Evolutionary conservation across 2,329 filamentous ascomycete genomes (phyloP).

Genomic region (Ophiostoma sp.): DNA sequence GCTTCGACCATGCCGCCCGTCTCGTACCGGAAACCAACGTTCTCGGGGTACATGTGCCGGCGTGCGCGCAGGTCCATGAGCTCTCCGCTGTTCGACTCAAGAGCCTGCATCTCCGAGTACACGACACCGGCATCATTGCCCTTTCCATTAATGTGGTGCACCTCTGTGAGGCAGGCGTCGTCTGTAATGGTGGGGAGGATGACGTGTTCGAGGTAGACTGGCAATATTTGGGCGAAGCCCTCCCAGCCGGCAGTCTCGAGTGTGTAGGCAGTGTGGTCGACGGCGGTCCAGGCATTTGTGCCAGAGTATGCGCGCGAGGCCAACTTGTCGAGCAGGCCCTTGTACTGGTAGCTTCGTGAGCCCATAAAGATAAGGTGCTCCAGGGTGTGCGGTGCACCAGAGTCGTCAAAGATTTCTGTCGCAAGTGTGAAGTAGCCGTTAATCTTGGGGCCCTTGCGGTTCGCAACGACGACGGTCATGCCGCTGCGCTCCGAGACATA

Average conservation of each 20-base stretch:
- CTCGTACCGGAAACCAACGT: conserved; percentile 90
- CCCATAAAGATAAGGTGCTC: conserved; percentile 84
- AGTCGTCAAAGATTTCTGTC: conserved; percentile 96
- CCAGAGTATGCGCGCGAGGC: conserved; percentile 87
- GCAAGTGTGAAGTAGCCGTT: conserved; percentile 92
- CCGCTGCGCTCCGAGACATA: conserved; percentile 94
- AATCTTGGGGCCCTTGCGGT: conserved; percentile 90
- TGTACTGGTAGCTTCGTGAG: conserved; percentile 88
- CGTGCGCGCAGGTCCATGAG: conserved; percentile 82
- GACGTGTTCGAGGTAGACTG: conserved; percentile 91
- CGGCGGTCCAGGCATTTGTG: conserved; percentile 96
- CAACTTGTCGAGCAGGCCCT: conserved; percentile 89
- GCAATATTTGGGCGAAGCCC: conserved; percentile 88
- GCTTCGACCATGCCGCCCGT: conserved; percentile 97
- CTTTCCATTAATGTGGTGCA: conserved; percentile 88
- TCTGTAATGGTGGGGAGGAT: conserved; percentile 88
- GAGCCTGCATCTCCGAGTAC: conserved; percentile 97
- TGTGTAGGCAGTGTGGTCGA: conserved; percentile 93
- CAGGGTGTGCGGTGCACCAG: conserved; percentile 82
- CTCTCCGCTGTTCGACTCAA: conserved; percentile 77
- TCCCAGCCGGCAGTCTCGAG: conserved; percentile 95
- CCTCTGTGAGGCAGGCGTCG: conserved; percentile 87
- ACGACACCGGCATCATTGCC: conserved; percentile 96
- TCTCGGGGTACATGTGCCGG: conserved; percentile 77
- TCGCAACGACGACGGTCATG: conserved; percentile 88